Evolutionary conservation across 2,329 filamentous ascomycete genomes (phyloP).

Genomic region (Neurospora crassa): DNA sequence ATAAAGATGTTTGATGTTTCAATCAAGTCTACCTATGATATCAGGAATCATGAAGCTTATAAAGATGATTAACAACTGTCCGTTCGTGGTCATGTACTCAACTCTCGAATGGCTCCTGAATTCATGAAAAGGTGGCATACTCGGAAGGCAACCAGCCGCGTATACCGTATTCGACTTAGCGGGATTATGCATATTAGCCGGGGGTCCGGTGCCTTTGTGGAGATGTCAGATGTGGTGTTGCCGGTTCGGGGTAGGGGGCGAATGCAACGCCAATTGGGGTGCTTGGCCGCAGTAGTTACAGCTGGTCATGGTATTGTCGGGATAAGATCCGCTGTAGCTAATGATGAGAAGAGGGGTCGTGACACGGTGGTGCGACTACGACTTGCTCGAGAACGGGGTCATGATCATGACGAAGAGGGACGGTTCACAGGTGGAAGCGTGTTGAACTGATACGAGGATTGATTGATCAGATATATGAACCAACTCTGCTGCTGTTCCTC

Average conservation of each 20-base stretch:
- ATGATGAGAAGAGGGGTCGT: background rate
- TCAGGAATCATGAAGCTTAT: background rate
- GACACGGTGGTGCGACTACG: background rate
- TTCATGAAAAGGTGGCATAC: conserved; percentile 20
- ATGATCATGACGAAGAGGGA: background rate
- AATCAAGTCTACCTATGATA: background rate
- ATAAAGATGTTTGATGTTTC: background rate
- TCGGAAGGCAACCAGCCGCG: conserved; percentile 20
- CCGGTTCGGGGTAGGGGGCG: background rate
- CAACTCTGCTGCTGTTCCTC: background rate
- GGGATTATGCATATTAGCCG: conserved; percentile 13
- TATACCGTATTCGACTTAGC: conserved; percentile 16
- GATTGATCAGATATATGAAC: background rate
- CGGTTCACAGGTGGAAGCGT: background rate
- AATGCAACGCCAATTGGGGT: background rate
- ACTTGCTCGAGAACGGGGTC: background rate
- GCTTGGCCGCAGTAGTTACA: background rate
- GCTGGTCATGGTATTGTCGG: background rate
- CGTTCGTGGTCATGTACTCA: background rate
- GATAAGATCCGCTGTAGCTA: background rate
- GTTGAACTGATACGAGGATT: background rate
- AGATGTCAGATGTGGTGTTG: background rate
- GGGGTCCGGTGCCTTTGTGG: background rate
- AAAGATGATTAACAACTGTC: background rate
- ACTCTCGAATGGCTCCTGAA: background rate